phyloP scores from a whole-genome alignment of 768 basidiomycete species.

The Hericium rajendrae region DNA sequence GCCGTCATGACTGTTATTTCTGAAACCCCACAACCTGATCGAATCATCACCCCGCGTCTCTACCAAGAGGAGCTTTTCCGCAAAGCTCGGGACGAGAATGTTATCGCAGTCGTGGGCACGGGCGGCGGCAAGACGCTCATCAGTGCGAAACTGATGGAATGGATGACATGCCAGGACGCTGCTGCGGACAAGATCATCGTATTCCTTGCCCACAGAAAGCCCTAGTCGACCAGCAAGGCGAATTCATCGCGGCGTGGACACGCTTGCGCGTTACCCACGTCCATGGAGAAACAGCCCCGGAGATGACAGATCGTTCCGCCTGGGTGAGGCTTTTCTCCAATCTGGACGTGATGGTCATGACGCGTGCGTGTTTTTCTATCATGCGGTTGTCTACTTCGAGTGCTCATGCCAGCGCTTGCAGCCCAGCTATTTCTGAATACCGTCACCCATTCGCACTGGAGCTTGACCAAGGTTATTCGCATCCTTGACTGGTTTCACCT shows the following conservation, averaged over 20 bases:
- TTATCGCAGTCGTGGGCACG: slow-evolving; percentile 51
- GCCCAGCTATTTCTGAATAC: slow-evolving; percentile 79
- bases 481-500: not conserved
- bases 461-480: slow-evolving; percentile 42
- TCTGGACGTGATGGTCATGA: slow-evolving; percentile 79
- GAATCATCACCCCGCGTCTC: slow-evolving; percentile 24
- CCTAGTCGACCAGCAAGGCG: slow-evolving; percentile 74
- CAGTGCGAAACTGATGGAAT: slow-evolving; percentile 61
- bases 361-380: slow-evolving; percentile 36
- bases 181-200: slow-evolving; percentile 53
- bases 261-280: slow-evolving; percentile 59
- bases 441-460: slow-evolving; percentile 76
- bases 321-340: slow-evolving; percentile 58
- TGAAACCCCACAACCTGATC: not conserved
- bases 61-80: slow-evolving; percentile 50
- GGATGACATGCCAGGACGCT: slow-evolving; percentile 46
- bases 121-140: slow-evolving; percentile 57
- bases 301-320: slow-evolving; percentile 51
- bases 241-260: slow-evolving; percentile 55
- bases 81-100: slow-evolving; percentile 39
- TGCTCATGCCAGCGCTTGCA: slow-evolving; percentile 18
- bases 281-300: slow-evolving; percentile 62
- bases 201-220: slow-evolving; percentile 79
- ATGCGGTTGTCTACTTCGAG: not conserved
- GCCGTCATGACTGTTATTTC: not conserved